Conservation (phyloP, 164 flowering plant species). For the Stephania yunnanensis region DNA sequence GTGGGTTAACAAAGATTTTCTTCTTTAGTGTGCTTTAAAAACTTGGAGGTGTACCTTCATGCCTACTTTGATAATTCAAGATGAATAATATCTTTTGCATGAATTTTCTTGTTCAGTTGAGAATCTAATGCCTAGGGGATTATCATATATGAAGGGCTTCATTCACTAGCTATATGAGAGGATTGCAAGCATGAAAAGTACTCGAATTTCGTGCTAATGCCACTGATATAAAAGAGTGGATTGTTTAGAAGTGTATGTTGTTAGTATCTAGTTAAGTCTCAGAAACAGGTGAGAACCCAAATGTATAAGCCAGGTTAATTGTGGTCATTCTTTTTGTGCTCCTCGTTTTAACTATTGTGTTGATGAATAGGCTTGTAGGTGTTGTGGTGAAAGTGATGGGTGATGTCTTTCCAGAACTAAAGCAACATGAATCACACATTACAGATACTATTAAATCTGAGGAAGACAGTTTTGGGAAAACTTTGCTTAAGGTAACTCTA, state of each 20-base stretch:
- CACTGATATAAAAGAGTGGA: not conserved
- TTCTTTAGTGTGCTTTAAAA: not conserved
- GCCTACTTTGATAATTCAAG: not conserved
- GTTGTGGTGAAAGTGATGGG: constrained; percentile 41
- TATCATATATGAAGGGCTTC: not conserved
- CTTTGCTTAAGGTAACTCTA: constrained; percentile 64
- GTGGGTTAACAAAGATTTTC: not conserved
- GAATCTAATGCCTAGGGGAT: not conserved
- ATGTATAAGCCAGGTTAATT: not conserved
- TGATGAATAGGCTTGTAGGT: constrained; percentile 58
- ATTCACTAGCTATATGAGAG: not conserved
- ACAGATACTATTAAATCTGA: constrained; percentile 64
- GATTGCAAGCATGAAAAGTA: not conserved
- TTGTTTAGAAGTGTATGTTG: not conserved
- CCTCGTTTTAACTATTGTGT: not conserved
- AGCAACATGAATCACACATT: constrained; percentile 59
- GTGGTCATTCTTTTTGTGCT: not conserved
- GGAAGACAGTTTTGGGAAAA: constrained; percentile 86
- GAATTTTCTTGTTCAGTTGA: not conserved
- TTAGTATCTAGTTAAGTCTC: not conserved
- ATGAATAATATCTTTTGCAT: not conserved
- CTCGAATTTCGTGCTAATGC: not conserved
- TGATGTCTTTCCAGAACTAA: constrained; percentile 59
- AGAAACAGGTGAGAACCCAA: not conserved
- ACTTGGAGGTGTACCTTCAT: not conserved